These are phyloP conservation scores for Leccinum solheimii DNA, from an alignment of 1,284 basidiomycete genomes.

Conservation along the genomic window DNA sequence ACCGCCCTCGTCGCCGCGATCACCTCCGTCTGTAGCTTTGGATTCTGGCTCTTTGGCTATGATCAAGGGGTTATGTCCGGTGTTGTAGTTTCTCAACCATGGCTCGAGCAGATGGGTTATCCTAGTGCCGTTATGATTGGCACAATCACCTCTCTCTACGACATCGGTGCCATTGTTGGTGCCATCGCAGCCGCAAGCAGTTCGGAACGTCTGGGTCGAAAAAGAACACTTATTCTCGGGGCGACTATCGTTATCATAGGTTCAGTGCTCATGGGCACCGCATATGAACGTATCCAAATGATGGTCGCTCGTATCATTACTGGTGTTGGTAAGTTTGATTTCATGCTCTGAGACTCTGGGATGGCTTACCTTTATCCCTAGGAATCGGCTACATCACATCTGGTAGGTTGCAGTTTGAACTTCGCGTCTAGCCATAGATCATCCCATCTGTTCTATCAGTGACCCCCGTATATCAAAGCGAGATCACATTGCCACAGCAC, in stretches of 20 bases:
- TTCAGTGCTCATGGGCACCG: constrained; percentile 15
- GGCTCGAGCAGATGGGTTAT: constrained; percentile 21
- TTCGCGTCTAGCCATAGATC: neutral
- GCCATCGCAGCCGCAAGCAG: constrained; percentile 16
- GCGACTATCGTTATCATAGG: constrained; percentile 13
- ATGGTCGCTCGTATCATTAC: constrained; percentile 17
- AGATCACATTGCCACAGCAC: constrained; percentile 17
- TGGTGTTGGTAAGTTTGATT: constrained; percentile 10
- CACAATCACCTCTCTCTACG: constrained; percentile 23
- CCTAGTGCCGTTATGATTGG: constrained; percentile 22
- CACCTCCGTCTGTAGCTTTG: constrained; percentile 21
- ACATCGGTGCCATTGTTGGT: constrained; percentile 16
- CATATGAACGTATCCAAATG: constrained; percentile 19
- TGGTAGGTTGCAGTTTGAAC: neutral
- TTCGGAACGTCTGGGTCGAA: constrained; percentile 17
- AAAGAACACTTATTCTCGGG: constrained; percentile 15
- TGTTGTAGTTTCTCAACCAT: constrained; percentile 15
- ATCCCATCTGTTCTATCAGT: constrained; percentile 4
- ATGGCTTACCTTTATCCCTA: neutral
- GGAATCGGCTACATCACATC: constrained; percentile 22
- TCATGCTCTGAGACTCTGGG: neutral
- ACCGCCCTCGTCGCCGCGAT: constrained; percentile 17
- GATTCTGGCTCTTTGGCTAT: constrained; percentile 22
- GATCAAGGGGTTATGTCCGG: constrained; percentile 23
- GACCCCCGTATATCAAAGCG: constrained; percentile 19